phyloP scores from a whole-genome alignment of 805 yeast species.

The Ogataea saltuana region DNA sequence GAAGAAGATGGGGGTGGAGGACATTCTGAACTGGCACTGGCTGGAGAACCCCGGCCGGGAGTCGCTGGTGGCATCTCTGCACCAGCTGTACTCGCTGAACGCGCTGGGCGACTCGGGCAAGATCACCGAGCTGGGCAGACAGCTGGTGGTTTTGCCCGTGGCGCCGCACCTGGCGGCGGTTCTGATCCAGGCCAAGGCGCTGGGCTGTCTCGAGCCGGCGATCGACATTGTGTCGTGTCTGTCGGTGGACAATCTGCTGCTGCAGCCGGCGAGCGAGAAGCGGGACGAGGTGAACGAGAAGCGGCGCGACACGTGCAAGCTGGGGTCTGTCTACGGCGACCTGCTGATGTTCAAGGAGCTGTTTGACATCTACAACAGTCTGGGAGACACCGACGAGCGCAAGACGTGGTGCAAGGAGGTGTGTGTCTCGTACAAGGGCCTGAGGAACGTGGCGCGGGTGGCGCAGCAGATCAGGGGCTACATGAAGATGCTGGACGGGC shows the following conservation, averaged over 20 bases:
- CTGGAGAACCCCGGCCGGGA: constrained; percentile 85
- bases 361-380: constrained; percentile 53
- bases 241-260: constrained; percentile 83
- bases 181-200: constrained; percentile 64
- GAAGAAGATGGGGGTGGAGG: constrained; percentile 79
- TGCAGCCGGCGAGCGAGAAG: constrained; percentile 76
- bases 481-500: too few relatives aligned
- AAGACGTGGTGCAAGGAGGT: constrained; percentile 83
- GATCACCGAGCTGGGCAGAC: constrained; percentile 75
- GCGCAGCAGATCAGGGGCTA: constrained; percentile 74
- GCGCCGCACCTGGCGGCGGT: constrained; percentile 93
- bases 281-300: constrained; percentile 83
- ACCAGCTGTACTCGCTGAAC: constrained; percentile 71
- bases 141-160: constrained; percentile 87
- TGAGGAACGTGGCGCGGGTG: constrained; percentile 73
- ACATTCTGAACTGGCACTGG: constrained; percentile 89
- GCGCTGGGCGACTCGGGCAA: constrained; percentile 78
- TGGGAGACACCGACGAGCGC: constrained; percentile 53
- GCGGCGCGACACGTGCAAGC: constrained; percentile 65
- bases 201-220: constrained; percentile 56
- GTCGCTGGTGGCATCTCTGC: constrained; percentile 72
- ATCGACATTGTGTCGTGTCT: constrained; percentile 90
- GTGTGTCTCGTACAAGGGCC: constrained; percentile 74
- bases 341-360: constrained; percentile 78
- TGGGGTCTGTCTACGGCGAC: constrained; percentile 81